A percentile compares a stretch with the other conserved stretches of the same genome.
phyloP scores from a whole-genome alignment of 2,329 filamentous ascomycete species.

The Drechmeria coniospora region DNA sequence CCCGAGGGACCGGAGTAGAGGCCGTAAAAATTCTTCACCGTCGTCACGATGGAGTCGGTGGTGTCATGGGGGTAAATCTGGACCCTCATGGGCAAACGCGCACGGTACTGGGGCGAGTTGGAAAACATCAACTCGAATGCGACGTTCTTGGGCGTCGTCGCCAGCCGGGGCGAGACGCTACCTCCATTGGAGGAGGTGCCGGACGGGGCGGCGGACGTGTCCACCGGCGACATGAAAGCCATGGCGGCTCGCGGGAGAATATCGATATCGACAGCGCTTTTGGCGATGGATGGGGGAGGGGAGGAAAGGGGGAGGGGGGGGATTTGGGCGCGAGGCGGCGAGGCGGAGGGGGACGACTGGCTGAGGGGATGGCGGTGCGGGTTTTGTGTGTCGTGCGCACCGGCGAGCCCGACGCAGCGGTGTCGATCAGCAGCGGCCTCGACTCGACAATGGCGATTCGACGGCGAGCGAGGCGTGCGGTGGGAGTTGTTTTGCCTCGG shows the following conservation, averaged over 20 bases:
- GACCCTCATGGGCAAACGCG: slow-evolving; percentile 69
- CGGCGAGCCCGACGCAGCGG: slow-evolving; percentile 7
- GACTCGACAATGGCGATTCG: slow-evolving; percentile 10
- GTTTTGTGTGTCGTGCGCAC: slow-evolving; percentile 16
- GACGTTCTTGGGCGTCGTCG: slow-evolving; percentile 51
- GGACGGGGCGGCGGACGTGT: slow-evolving; percentile 16
- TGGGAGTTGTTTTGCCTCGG: slow-evolving; percentile 6
- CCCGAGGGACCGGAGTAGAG: slow-evolving; percentile 62
- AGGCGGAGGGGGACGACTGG: slow-evolving; percentile 5
- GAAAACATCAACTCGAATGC: slow-evolving; percentile 63
- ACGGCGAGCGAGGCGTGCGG: slow-evolving; percentile 9
- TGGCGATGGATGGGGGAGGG: slow-evolving; percentile 9
- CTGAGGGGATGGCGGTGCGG: slow-evolving; percentile 14
- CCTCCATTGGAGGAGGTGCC: slow-evolving; percentile 24
- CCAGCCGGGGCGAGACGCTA: slow-evolving; percentile 30
- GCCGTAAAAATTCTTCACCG: slow-evolving; percentile 98
- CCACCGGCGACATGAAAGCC: slow-evolving; percentile 31
- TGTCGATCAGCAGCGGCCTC: slow-evolving; percentile 13
- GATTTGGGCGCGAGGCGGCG: slow-evolving; percentile 6
- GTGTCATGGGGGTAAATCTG: slow-evolving; percentile 93
- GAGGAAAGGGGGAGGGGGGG: slow-evolving; percentile 7
- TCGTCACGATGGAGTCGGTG: slow-evolving; percentile 93
- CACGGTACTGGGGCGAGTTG: slow-evolving; percentile 51
- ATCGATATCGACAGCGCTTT: slow-evolving; percentile 7
- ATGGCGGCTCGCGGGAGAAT: slow-evolving; percentile 16